Conservation (phyloP, 345 rosid species). For the Fremontodendron californicum region DNA sequence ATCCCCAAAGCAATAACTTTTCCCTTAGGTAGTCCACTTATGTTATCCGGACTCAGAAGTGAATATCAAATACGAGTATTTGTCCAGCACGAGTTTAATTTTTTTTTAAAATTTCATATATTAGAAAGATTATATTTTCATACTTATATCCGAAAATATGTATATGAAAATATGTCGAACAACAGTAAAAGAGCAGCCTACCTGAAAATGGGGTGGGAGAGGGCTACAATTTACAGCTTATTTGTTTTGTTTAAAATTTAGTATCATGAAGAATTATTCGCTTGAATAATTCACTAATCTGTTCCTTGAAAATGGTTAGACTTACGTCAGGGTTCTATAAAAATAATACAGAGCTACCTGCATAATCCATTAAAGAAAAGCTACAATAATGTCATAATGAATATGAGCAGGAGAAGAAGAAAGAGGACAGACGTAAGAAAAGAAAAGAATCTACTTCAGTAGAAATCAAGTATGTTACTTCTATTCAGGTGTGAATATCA, state of each 20-base stretch:
- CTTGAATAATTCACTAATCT: constrained; percentile 13
- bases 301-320: not conserved
- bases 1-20: not conserved
- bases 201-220: not conserved
- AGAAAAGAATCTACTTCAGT: constrained; percentile 21
- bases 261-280: constrained; percentile 2
- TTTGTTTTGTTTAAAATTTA: not conserved
- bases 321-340: constrained; percentile 7
- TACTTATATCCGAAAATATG: too few relatives aligned
- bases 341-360: not conserved
- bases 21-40: too few relatives aligned
- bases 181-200: too few relatives aligned
- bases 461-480: too few relatives aligned
- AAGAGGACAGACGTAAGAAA: not conserved
- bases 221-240: not conserved
- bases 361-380: not conserved
- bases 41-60: too few relatives aligned
- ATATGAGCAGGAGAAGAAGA: not conserved
- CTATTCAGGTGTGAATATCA: too few relatives aligned
- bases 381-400: constrained; percentile 10
- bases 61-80: too few relatives aligned
- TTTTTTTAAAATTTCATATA: too few relatives aligned
- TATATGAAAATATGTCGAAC: too few relatives aligned
- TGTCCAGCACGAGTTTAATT: too few relatives aligned
- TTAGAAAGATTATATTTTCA: too few relatives aligned